These are phyloP conservation scores for Apophysomyces sp. DNA, from an alignment of 371 early-diverging fungal species.

Conservation along the genomic window DNA sequence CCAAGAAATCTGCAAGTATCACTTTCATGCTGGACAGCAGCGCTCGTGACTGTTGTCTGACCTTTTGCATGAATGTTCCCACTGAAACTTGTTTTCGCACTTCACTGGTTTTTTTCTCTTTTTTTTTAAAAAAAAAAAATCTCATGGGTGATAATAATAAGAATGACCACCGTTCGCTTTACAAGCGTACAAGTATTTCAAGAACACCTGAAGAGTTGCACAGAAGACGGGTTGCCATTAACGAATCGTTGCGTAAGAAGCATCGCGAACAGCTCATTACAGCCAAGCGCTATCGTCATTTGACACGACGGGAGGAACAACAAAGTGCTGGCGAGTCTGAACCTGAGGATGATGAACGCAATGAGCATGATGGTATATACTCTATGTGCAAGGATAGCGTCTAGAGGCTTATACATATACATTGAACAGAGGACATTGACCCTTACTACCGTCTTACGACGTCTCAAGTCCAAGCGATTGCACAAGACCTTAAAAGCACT, in stretches of 20 bases:
- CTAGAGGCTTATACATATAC: neutral
- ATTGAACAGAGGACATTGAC: constrained; percentile 18
- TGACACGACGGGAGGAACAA: constrained; percentile 26
- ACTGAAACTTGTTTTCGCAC: neutral
- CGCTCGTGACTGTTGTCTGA: neutral
- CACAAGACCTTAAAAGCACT: constrained; percentile 28
- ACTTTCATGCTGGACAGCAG: too few species aligned
- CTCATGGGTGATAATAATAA: neutral
- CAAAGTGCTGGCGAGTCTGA: constrained; percentile 17
- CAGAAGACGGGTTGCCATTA: constrained; percentile 37
- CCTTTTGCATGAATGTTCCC: neutral
- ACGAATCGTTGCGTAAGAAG: constrained; percentile 44
- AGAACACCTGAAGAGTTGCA: constrained; percentile 33
- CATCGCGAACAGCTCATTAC: constrained; percentile 58
- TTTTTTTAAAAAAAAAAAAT: neutral
- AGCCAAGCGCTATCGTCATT: constrained; percentile 50
- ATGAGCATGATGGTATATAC: constrained; percentile 25
- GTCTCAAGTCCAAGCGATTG: constrained; percentile 13
- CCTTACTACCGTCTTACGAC: constrained; percentile 19
- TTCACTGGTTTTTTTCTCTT: neutral
- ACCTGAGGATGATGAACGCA: constrained; percentile 15
- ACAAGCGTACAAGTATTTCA: constrained; percentile 48
- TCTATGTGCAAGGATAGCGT: neutral
- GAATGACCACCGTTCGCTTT: constrained; percentile 17
- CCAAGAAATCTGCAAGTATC: too few species aligned